phyloP scores from a whole-genome alignment of 495 filamentous ascomycete genomes.

The Collariella sp. region DNA sequence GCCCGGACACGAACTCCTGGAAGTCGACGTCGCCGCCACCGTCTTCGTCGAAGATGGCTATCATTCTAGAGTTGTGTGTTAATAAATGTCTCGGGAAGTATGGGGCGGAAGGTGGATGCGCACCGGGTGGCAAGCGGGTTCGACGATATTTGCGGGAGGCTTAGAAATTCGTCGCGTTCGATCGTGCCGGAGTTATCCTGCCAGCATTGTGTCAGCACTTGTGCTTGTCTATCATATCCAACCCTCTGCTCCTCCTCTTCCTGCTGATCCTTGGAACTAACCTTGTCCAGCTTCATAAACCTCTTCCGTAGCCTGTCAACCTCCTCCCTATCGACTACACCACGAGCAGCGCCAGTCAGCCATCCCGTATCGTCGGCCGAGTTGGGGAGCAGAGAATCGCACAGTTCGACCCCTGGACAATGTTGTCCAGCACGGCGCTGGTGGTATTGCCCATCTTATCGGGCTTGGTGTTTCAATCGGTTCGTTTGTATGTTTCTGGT shows the following conservation, averaged over 20 bases:
- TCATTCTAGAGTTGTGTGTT: slow-evolving; percentile 57
- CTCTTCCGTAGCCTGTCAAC: slow-evolving; percentile 90
- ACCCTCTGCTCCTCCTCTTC: not conserved
- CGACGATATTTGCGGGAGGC: slow-evolving; percentile 91
- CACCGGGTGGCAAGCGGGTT: slow-evolving; percentile 94
- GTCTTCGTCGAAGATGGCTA: slow-evolving; percentile 99
- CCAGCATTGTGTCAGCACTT: not conserved
- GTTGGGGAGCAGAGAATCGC: slow-evolving; percentile 1
- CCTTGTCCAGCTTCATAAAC: slow-evolving; percentile 99
- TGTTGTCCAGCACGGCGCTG: slow-evolving; percentile 83
- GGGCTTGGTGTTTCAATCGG: not conserved
- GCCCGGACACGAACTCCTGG: slow-evolving; percentile 94
- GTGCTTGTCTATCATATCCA: not conserved
- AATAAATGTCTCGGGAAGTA: not conserved
- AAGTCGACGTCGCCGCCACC: slow-evolving; percentile 98
- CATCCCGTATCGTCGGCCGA: not conserved
- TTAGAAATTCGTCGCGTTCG: slow-evolving; percentile 97
- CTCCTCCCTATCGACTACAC: slow-evolving; percentile 86
- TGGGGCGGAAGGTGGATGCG: slow-evolving; percentile 2
- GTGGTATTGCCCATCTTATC: slow-evolving; percentile 72
- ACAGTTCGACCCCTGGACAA: slow-evolving; percentile 96
- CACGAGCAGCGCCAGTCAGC: slow-evolving; percentile 1
- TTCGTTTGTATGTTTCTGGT: not conserved
- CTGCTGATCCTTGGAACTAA: slow-evolving; percentile 28
- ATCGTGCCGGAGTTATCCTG: slow-evolving; percentile 97